A percentile compares a stretch with the other conserved stretches of the same genome.
These are phyloP conservation scores for Aspergillus diversus DNA, from an alignment of 495 filamentous ascomycete genomes.

Conservation along the genomic window DNA sequence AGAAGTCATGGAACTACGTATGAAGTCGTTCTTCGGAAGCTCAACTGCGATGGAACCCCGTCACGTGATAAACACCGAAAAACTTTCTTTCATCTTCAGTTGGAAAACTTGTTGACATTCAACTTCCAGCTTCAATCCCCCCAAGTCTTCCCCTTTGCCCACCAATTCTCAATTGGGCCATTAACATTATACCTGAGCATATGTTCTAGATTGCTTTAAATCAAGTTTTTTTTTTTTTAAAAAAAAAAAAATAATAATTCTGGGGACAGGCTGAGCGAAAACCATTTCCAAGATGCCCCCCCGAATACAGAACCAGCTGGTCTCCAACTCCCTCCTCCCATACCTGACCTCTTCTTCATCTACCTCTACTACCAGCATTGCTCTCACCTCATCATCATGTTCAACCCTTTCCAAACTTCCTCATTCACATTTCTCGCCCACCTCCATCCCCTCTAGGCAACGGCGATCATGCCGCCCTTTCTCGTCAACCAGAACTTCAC, in stretches of 20 bases:
- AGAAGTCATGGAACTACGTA: no score
- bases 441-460: conserved; percentile 17
- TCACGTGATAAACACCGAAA: conserved; percentile 30
- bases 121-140: conserved; percentile 14
- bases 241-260: no score
- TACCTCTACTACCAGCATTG: conserved; percentile 12
- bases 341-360: conserved; percentile 38
- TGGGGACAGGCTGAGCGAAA: background rate
- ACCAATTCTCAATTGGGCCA: background rate
- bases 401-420: conserved; percentile 18
- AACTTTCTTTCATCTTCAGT: conserved; percentile 41
- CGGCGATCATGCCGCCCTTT: conserved; percentile 43
- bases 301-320: conserved; percentile 45
- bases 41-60: background rate
- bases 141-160: conserved; percentile 18
- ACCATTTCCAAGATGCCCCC: conserved; percentile 42
- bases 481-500: conserved; percentile 46
- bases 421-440: conserved; percentile 19
- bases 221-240: no score
- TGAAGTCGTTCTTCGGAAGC: conserved; percentile 2
- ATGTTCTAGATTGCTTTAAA: no score
- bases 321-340: conserved; percentile 44
- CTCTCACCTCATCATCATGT: conserved; percentile 15
- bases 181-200: background rate
- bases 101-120: conserved; percentile 13